Evolutionary conservation across 106 monocot genomes (phyloP), one percentile per base, ranked within the genome.

Genomic region (Apostasia ramifera): DNA sequence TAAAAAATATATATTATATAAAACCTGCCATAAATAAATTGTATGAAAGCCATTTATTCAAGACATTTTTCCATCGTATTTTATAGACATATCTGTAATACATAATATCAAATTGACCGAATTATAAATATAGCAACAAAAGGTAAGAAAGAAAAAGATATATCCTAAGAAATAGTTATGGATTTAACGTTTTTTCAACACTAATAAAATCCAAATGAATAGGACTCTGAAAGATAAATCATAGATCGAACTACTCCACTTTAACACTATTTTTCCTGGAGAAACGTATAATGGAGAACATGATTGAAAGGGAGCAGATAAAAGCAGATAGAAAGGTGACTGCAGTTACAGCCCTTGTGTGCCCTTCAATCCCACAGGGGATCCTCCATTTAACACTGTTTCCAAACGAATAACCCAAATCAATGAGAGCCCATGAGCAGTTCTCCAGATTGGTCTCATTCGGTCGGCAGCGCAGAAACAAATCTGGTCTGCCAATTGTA

Each of bases 351-450:
- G 85, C 39, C 53, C 54, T 46, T 14, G 66, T 46, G 43, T 80
- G 85, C 15, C 62, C 77, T 48, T 66, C 71, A 14, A 81, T 67
- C 53, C 90, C 90, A 66, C 86, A 81, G 47, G 91, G 91, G 51
- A 84, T 55, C 15, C 15, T 56, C 86, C 91, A 91, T 0, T 11
- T 55, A 13, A 77, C 56, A 14, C 11, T 68, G 64, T 44, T 71
- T 12, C 59, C 40, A 59, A 53, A 40, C 39, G 9, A n/a, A 41
- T 38, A 46, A 51, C 63, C 47, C 58, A 66, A 55, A 49, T 53
- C 11, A 37, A 55, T 59, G 46, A 81, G 40, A 26, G 68, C 37
- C 76, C 86, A 91, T 0, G 61, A 77, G 67, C 76, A 81, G 38
- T 66, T 38, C 37, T 73, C 61, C 37, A 59, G 44, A 6, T 58